Evolutionary conservation across 2,329 filamentous ascomycete genomes (phyloP).

Genomic region (Parascedosporium putredinis): DNA sequence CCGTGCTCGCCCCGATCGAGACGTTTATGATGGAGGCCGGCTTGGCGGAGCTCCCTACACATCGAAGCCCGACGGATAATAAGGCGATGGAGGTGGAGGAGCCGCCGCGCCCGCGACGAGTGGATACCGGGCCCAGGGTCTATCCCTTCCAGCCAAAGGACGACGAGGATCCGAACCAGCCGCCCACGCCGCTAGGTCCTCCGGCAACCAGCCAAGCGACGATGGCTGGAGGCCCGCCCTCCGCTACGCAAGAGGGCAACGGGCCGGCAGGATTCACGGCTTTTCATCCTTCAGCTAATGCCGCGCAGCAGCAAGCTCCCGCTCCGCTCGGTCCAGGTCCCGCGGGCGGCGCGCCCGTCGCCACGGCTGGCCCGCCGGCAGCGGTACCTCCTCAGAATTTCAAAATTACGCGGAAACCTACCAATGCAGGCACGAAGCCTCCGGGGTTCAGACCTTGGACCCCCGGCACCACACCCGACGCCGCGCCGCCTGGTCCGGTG

Average conservation of each 20-base stretch:
- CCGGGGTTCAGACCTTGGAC: constrained; percentile 8
- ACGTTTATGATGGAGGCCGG: constrained; percentile 10
- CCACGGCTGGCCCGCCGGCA: too few species aligned
- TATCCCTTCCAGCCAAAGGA: constrained; percentile 12
- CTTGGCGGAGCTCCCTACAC: constrained; percentile 28
- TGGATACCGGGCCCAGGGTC: constrained; percentile 9
- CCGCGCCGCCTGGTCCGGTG: too few species aligned
- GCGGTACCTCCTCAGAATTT: not conserved
- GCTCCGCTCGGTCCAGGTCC: not conserved
- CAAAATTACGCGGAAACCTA: constrained; percentile 6
- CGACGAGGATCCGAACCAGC: constrained; percentile 7
- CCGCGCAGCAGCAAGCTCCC: not conserved
- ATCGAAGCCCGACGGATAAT: constrained; percentile 17
- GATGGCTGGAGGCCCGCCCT: not conserved
- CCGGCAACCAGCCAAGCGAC: not conserved
- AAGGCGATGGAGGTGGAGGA: constrained; percentile 14
- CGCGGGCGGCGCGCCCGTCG: not conserved
- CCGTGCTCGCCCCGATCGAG: constrained; percentile 25
- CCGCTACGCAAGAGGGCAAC: not conserved
- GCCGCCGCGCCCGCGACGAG: constrained; percentile 11
- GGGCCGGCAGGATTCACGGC: not conserved
- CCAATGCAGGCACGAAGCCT: constrained; percentile 2
- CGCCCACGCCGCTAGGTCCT: constrained; percentile 3
- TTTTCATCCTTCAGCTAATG: not conserved
- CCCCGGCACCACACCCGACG: not conserved